A percentile compares a stretch with the other conserved stretches of the same genome.
These are phyloP conservation scores for Septoria linicola DNA, from an alignment of 2,329 filamentous ascomycete species.

Conservation along the genomic window DNA sequence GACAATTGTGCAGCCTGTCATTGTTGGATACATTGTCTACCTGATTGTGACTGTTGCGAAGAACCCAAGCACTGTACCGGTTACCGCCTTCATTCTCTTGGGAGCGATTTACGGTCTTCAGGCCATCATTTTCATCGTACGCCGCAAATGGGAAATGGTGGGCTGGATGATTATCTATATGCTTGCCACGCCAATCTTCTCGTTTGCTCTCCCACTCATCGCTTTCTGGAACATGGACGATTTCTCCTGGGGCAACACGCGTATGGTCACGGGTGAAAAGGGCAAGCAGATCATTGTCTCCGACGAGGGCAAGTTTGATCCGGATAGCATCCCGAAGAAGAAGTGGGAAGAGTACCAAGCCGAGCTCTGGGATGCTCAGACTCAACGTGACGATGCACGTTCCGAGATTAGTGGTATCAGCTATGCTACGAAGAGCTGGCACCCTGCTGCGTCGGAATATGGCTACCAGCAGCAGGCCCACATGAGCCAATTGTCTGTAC, in stretches of 20 bases:
- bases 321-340: constrained; percentile 88
- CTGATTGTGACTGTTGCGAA: constrained; percentile 72
- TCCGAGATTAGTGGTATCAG: constrained; percentile 92
- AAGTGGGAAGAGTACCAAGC: constrained; percentile 99
- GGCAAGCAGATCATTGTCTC: constrained; percentile 90
- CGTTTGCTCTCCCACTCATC: constrained; percentile 85
- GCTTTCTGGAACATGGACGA: constrained; percentile 99
- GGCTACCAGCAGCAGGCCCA: constrained; percentile 55
- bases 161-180: constrained; percentile 99
- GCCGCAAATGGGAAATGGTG: constrained; percentile 99
- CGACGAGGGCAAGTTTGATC: constrained; percentile 98
- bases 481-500: constrained; percentile 60
- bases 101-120: constrained; percentile 93
- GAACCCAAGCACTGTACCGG: constrained; percentile 65
- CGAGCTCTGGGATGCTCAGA: constrained; percentile 95
- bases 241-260: constrained; percentile 98
- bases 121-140: constrained; percentile 92
- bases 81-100: constrained; percentile 85
- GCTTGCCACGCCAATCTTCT: constrained; percentile 85
- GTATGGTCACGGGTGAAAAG: constrained; percentile 90
- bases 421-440: constrained; percentile 81
- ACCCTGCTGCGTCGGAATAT: constrained; percentile 62
- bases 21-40: constrained; percentile 84
- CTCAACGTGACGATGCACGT: constrained; percentile 71
- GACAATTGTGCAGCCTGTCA: constrained; percentile 88